Conservation (phyloP, 306 rosid genomes). For the Acacia crassicarpa region DNA sequence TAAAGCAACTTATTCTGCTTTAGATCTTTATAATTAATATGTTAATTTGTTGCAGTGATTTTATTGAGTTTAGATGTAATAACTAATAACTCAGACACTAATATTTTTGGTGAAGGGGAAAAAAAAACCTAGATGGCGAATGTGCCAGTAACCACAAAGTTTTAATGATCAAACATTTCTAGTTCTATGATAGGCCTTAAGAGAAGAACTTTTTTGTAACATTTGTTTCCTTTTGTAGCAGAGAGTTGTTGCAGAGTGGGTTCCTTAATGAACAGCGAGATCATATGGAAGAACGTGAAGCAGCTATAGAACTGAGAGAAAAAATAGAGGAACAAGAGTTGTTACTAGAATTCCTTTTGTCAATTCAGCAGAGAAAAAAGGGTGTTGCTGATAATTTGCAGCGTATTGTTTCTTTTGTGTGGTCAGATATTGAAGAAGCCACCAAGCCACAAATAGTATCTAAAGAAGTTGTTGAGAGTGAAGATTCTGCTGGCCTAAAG, state of each 20-base stretch:
- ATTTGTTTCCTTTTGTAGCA: conserved; percentile 49
- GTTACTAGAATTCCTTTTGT: conserved; percentile 78
- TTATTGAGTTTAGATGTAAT: neutral
- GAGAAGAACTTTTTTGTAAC: conserved; percentile 13
- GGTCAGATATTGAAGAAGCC: conserved; percentile 84
- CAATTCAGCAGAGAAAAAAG: conserved; percentile 71
- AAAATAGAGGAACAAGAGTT: conserved; percentile 80
- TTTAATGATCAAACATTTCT: conserved; percentile 4
- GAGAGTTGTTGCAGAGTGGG: conserved; percentile 78
- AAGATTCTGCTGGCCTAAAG: conserved; percentile 53
- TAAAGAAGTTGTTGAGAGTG: conserved; percentile 49
- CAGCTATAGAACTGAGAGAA: conserved; percentile 73
- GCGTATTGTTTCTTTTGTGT: conserved; percentile 70
- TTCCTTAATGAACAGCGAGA: conserved; percentile 81
- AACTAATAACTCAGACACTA: neutral
- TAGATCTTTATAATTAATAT: neutral
- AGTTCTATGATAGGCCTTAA: conserved; percentile 13
- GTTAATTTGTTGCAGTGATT: neutral
- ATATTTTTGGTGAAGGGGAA: neutral
- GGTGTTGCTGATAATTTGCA: conserved; percentile 77
- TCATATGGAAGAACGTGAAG: conserved; percentile 82
- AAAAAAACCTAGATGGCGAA: neutral
- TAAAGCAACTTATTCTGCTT: neutral
- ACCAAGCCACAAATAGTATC: conserved; percentile 54
- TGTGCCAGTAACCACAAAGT: neutral